A percentile compares a stretch with the other conserved stretches of the same genome.
phyloP scores from a whole-genome alignment of 108 stramenopile genomes.

The Craspedostauros australis region DNA sequence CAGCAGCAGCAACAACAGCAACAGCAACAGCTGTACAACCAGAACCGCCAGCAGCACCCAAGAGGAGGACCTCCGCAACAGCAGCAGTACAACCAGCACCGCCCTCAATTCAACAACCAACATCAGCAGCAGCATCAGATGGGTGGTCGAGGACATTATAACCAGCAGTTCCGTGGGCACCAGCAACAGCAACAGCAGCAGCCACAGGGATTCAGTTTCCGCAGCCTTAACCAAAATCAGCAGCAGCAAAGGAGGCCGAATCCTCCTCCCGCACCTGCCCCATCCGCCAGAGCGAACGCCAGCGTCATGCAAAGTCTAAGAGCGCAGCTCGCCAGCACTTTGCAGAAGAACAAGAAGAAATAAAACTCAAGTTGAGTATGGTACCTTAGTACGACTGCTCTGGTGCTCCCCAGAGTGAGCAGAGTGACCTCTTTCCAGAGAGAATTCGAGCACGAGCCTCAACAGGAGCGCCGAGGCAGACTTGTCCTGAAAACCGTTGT shows the following conservation, averaged over 20 bases:
- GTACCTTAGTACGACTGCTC: no score
- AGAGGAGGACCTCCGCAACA: constrained; percentile 1
- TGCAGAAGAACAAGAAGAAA: constrained; percentile 75
- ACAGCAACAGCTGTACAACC: constrained; percentile 4
- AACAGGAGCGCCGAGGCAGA: no score
- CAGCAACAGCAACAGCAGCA: neutral
- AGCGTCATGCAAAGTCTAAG: constrained; percentile 65
- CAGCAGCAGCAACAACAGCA: constrained; percentile 20
- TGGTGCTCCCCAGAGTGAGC: no score
- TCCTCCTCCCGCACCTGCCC: no score
- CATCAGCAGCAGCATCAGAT: constrained; percentile 14
- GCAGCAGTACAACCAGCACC: constrained; percentile 11
- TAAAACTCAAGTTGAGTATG: no score
- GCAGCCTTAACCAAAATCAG: constrained; percentile 1
- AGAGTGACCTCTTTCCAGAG: no score
- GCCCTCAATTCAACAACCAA: constrained; percentile 4
- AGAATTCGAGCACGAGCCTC: no score
- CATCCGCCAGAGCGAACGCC: constrained; percentile 18
- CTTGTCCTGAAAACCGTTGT: no score
- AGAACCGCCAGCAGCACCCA: constrained; percentile 11
- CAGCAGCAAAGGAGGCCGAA: constrained; percentile 1
- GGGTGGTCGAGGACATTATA: constrained; percentile 9
- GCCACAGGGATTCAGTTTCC: constrained; percentile 1
- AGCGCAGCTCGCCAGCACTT: constrained; percentile 74
- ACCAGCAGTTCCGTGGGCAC: neutral